Evolutionary conservation across 148 eudicot genomes (phyloP), one percentile per base, ranked within the genome.

Genomic region (Camellia lanceoleosa): DNA sequence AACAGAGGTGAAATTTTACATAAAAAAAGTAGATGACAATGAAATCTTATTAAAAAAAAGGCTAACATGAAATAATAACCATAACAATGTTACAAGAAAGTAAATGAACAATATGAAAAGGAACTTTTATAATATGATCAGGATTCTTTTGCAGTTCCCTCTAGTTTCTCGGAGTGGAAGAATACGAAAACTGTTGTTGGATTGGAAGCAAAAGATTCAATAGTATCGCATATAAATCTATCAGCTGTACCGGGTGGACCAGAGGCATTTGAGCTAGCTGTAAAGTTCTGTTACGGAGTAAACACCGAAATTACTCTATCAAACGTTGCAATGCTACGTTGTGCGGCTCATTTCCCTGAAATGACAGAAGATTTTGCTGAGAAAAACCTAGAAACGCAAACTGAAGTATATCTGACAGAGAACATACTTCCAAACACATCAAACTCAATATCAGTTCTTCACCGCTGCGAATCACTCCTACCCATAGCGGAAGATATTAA

Each of bases 261-360:
- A 3, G 92, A 91, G 63, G 89, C 98, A 68, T 96, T 96, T 38
- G 99, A 96, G 89, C 85, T 88, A 16, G 95, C 97, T 68, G 95
- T 98, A 73, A 96, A 96, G 78, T 96, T 96, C 85, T 96, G 98
- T 68, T 96, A 93, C 58, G 98, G 99, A n/a, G 83, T 94, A 74
- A 91, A 89, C 79, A 66, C 90, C 0, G 98, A 96, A 77, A 90
- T 94, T 75, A 86, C 90, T 14, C 79, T 88, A 61, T 88, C 93
- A 19, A 96, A 96, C 55, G 93, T 92, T 38, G 99, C 97, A 42
- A 87, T 80, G 91, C 91, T 96, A 38, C 86, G 89, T 14, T 96
- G 98, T 66, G 87, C 85, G 5, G 87, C 99, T 15, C 94, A 94
- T 85, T 94, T 88, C 83, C 91, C 94, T 1, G 99, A 96, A 83